Evolutionary conservation across 140 eudicot species (phyloP).

Genomic region (Erigeron philadelphicus): DNA sequence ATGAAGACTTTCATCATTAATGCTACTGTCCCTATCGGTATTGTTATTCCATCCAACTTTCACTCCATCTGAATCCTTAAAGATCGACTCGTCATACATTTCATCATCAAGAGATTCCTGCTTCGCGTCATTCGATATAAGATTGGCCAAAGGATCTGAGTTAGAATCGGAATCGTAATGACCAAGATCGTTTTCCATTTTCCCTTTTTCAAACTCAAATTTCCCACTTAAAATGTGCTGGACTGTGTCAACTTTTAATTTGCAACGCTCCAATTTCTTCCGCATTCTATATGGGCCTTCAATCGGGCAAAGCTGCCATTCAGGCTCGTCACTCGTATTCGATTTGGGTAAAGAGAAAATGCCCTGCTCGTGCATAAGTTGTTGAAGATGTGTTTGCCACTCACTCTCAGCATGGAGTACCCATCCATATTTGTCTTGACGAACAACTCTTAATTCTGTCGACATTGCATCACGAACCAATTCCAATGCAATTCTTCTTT

Average conservation of each 20-base stretch:
- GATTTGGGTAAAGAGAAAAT: conserved; percentile 64
- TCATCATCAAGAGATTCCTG: conserved; percentile 51
- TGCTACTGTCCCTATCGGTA: conserved; percentile 67
- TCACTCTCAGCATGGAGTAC: conserved; percentile 99
- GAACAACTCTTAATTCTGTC: conserved; percentile 84
- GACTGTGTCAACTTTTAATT: conserved; percentile 56
- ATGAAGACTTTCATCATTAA: conserved; percentile 77
- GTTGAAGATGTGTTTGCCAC: conserved; percentile 96
- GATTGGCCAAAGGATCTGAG: conserved; percentile 39
- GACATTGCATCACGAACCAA: conserved; percentile 91
- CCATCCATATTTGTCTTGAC: conserved; percentile 99
- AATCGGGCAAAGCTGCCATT: conserved; percentile 98
- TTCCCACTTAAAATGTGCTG: conserved; percentile 62
- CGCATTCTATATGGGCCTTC: conserved; percentile 99
- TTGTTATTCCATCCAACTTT: conserved; percentile 50
- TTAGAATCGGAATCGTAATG: conserved; percentile 46
- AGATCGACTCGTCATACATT: conserved; percentile 53
- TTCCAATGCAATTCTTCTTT: conserved; percentile 81
- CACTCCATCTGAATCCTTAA: conserved; percentile 60
- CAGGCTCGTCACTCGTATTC: conserved; percentile 42
- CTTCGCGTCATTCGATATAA: conserved; percentile 42
- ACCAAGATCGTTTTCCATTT: conserved; percentile 43
- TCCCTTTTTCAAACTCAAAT: conserved; percentile 58
- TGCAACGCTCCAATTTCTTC: conserved; percentile 86
- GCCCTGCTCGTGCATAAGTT: conserved; percentile 92